Conservation (phyloP, 179 eudicot species). For the Camellia oleifera region DNA sequence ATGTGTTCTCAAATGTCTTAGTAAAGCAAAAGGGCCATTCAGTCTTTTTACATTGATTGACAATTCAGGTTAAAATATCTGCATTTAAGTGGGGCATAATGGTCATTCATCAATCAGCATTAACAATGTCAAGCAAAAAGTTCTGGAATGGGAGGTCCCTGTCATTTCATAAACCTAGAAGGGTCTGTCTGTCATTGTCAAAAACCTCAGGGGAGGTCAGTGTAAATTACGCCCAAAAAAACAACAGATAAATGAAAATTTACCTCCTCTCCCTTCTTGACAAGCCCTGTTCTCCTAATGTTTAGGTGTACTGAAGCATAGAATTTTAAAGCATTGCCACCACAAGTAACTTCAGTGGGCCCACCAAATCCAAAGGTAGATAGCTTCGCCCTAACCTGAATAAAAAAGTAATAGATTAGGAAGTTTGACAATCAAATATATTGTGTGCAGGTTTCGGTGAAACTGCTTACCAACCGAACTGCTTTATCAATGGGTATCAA, state of each 20-base stretch:
- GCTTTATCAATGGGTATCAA: neutral
- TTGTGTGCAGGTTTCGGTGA: neutral
- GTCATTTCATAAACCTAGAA: no score
- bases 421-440: neutral
- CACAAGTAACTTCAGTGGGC: slow-evolving; percentile 90
- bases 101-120: no score
- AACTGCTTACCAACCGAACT: neutral
- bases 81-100: no score
- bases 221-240: no score
- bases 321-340: slow-evolving; percentile 98
- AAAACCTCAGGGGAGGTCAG: no score
- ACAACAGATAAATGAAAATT: neutral
- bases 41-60: no score
- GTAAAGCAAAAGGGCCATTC: no score
- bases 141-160: no score
- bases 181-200: no score
- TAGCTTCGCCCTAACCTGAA: slow-evolving; percentile 80
- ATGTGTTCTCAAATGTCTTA: no score
- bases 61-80: no score
- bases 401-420: neutral
- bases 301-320: slow-evolving; percentile 91
- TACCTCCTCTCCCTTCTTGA: slow-evolving; percentile 96
- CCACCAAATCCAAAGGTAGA: slow-evolving; percentile 84
- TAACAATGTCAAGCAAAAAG: no score
- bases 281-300: slow-evolving; percentile 62